Conservation (phyloP, 352 stramenopile genomes). For the Phytophthora hibernalis region DNA sequence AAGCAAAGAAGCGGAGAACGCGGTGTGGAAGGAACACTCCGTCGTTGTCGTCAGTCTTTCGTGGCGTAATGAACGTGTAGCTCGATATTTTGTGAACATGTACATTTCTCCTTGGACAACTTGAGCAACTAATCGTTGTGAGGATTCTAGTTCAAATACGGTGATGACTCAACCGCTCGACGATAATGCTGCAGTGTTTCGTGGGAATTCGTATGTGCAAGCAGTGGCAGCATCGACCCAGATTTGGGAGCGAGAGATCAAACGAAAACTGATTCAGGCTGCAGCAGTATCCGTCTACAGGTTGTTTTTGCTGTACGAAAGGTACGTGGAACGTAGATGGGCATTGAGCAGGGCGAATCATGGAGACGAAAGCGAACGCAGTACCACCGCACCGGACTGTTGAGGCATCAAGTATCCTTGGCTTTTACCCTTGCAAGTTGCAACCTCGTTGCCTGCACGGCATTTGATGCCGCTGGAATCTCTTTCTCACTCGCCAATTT, state of each 20-base stretch:
- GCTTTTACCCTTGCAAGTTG: not conserved
- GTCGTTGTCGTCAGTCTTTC: not conserved
- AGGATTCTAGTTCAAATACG: not conserved
- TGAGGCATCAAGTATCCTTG: not conserved
- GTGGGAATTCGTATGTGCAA: not conserved
- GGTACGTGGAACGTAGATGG: not conserved
- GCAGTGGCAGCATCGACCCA: not conserved
- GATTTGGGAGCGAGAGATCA: not conserved
- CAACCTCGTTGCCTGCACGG: not conserved
- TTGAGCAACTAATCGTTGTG: not conserved
- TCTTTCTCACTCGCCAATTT: conserved; percentile 9
- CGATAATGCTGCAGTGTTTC: not conserved
- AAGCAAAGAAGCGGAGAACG: not conserved
- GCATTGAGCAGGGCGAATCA: not conserved
- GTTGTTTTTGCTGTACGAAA: not conserved
- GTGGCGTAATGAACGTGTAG: not conserved
- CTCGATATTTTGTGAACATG: not conserved
- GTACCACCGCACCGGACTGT: not conserved
- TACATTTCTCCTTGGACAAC: not conserved
- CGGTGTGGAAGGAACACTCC: not conserved
- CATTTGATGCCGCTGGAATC: not conserved
- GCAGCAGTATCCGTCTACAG: not conserved
- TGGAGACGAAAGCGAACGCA: not conserved
- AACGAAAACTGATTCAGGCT: not conserved
- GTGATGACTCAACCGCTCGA: not conserved